Percentiles rank a stretch among this genome's conserved stretches.
Conservation (phyloP, 495 filamentous ascomycete genomes). For the Trichoderma asperelloides region DNA sequence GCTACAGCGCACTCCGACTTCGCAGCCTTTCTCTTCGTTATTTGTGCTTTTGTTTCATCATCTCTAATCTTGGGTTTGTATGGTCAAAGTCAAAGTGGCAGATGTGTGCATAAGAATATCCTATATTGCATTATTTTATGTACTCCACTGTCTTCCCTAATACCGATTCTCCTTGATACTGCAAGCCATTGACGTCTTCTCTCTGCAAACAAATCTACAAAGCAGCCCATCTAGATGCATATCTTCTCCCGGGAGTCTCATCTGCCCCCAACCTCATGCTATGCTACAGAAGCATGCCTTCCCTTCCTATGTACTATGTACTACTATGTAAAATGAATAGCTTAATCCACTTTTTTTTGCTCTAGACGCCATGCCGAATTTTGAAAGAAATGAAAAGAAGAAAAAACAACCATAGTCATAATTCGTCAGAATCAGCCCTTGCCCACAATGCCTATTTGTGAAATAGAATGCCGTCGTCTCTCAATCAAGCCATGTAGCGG, state of each 20-base stretch:
- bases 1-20: background rate
- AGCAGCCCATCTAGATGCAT: background rate
- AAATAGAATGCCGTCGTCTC: background rate
- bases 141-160: background rate
- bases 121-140: background rate
- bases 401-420: background rate
- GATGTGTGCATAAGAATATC: too few relatives aligned
- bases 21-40: background rate
- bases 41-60: background rate
- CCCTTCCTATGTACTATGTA: background rate
- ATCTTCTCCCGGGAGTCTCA: background rate
- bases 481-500: slow-evolving; percentile 54
- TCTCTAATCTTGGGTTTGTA: background rate
- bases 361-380: slow-evolving; percentile 7
- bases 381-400: background rate
- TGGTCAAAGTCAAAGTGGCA: too few relatives aligned
- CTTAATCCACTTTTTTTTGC: background rate
- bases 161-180: background rate
- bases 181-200: background rate
- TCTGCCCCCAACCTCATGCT: background rate
- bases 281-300: background rate
- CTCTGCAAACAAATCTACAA: background rate
- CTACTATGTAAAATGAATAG: background rate
- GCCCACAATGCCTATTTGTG: background rate
- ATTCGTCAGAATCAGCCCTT: background rate